Evolutionary conservation across 1,284 basidiomycete genomes (phyloP), one percentile per base, ranked within the genome.

Genomic region (Ganoderma meredithae): DNA sequence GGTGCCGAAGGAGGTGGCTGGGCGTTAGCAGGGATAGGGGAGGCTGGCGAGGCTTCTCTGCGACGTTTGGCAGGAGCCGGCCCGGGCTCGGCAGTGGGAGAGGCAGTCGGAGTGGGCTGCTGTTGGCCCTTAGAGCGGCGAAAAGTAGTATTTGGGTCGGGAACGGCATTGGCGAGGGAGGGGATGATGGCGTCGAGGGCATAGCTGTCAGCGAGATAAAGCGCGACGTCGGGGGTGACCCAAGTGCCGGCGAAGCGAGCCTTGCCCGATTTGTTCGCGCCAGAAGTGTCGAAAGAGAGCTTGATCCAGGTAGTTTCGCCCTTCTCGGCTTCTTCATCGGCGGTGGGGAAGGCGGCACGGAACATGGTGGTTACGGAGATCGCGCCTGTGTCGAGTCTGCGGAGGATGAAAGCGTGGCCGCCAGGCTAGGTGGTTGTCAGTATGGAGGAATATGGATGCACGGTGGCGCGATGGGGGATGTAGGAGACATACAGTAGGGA

Each of bases 341-440:
- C 94, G 64, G 85, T 89, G 10, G 98, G 97, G 82, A 97, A 99
- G 0, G 97, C 96, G 33, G 97, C 95, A 74, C 96, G 95, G 85
- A 96, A 99, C 95, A 99, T 98, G 70, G 97, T 98, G 6, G 96
- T 98, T 22, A 97, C 90, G 69, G 94, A 96, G 80, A 99, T 88
- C 31, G 97, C 97, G 72, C 95, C 91, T 7, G 97, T 99, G 83
- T 99, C 97, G 78, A 96, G 98, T 69, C 97, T 91, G 71, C 96
- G 90, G 66, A 98, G 91, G 78, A 98, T 94, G 80, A 97, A 97
- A n/a, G 96, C 95, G 81, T 97, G 95, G 47, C 90, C 90, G 25
- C 53, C 80, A 43, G 90, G 85, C 92, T 94, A 77, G 49, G 65
- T 67, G 62, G 49, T 64, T 71, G 73, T 71, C 71, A 73, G 72